Base-by-base conservation (phyloP, 176 grass and related monocot genomes). In the Otatea glauca region DNA sequence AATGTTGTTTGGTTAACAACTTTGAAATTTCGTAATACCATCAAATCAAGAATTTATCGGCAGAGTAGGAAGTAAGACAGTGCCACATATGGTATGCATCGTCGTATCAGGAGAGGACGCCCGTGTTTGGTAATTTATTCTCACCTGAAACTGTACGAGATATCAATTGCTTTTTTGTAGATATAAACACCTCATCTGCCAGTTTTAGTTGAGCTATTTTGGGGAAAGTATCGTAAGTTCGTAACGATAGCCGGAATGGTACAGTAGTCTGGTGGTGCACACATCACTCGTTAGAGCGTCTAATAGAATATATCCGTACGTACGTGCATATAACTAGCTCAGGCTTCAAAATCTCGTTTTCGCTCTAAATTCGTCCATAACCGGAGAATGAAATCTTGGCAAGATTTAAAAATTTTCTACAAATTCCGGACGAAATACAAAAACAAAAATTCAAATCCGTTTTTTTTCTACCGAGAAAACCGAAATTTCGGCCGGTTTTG, bases 1-100 rank as follows among this genome's bases (percentile, higher is more conserved):
- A 43, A 24, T 11, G 11, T 70, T 25, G 44, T 80, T 86, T 74
- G 77, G 85, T 86, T 86, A 86, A 32, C 76, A 34, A 86, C 85
- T 74, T 80, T 54, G 45, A 65, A 21, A 74, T 29, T 80, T 66
- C 35, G 47, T 65, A 8, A 55, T n/a, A 48, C 39, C 6, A 50
- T n/a, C 17, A 1, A 77, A 59, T 69, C 43, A 54, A 14, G 9
- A 71, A 79, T 8, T 60, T 7, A 63, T 47, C 10, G 1, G 24
- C 50, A 43, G 1, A 10, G n/a, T 17, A 56, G 5, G 49, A 69
- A 69, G 56, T 13, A 76, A 21, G 38, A 0, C 29, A 8, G 17
- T 23, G 2, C 66, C 7, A 10, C 50, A 77, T 85, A 5, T 11
- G 23, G 0, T 84, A 20, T 20, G 25, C 20, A 64, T 9, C 6